These are phyloP conservation scores for Phaffia tasmanica DNA, from an alignment of 768 basidiomycete species.

Conservation along the genomic window DNA sequence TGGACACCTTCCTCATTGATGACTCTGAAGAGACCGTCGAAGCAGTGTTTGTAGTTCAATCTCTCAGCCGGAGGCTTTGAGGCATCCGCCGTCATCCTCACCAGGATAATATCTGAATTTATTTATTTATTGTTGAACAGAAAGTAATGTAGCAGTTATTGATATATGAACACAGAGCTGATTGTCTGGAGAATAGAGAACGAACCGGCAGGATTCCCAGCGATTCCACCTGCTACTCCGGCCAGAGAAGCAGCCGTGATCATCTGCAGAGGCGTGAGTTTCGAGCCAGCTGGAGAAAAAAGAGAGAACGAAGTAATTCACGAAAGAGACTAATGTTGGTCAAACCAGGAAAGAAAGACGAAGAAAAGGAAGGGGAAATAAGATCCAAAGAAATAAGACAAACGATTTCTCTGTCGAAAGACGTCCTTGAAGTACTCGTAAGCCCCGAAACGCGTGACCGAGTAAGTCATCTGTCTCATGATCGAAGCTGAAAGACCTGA, in stretches of 20 bases:
- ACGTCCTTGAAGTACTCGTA: constrained; percentile 26
- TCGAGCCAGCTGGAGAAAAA: not conserved
- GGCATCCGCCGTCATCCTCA: constrained; percentile 80
- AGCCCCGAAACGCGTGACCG: constrained; percentile 22
- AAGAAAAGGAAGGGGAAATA: not conserved
- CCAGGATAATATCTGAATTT: constrained; percentile 39
- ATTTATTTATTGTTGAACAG: not conserved
- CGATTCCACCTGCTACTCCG: constrained; percentile 24
- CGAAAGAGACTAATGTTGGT: not conserved
- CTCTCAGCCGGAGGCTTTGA: constrained; percentile 72
- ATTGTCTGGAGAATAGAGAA: not conserved
- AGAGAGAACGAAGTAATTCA: not conserved
- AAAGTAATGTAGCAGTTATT: not conserved
- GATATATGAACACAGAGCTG: not conserved
- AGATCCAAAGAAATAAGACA: not conserved
- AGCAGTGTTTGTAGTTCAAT: constrained; percentile 79
- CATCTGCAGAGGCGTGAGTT: constrained; percentile 17
- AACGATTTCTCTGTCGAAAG: constrained; percentile 2
- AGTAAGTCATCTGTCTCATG: constrained; percentile 24
- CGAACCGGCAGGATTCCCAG: constrained; percentile 26
- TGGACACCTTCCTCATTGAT: constrained; percentile 35
- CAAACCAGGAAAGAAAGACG: not conserved
- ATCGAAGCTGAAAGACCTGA: constrained; percentile 23
- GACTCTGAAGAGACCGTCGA: constrained; percentile 76
- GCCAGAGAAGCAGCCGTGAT: constrained; percentile 18